Evolutionary conservation across 2,329 filamentous ascomycete species (phyloP), one percentile per base, ranked within the genome.

Genomic region (Colletotrichum horii): DNA sequence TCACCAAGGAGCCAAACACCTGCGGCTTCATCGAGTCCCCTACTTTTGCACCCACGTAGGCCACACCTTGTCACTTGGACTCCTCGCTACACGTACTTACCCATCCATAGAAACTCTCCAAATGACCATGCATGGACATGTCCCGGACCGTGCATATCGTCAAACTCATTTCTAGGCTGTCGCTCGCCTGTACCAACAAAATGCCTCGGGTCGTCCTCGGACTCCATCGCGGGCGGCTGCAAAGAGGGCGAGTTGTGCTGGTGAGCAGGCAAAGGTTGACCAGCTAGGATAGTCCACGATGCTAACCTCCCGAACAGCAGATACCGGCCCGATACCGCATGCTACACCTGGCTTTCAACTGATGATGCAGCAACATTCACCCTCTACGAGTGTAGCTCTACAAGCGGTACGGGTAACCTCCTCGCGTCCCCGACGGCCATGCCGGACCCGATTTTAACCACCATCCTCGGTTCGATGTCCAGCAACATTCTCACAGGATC

Each of bases 121-220:
- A 12, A n/a, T 0, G 24, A 43, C 16, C 16, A 55, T 4, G 64
- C 74, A 0, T 66, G 60, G 34, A 58, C 32, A 4, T 76, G 74
- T 26, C 8, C 19, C 12, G 34, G 24, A 19, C 16, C 43, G 19
- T 74, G 74, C 58, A 48, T 36, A 24, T 48, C 74, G 3, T 76
- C 74, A 7, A 48, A 65, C 15, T 60, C 70, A 8, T 69, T 68
- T 9, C 24, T 68, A 19, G 74, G 74, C 26, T 76, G 74, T 5
- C 22, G 22, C 19, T 26, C 30, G 1, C 70, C 56, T 9, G 38
- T 75, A 6, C 73, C 73, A 4, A 75, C 73, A 2, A 62, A 58
- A 22, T 75, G 73, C 32, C 22, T 28, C 14, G 30, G 65, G 6
- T 67, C 55, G 8, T 55, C 69, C 9, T 22, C 7, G 16, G 28